Evolutionary conservation across 306 rosid genomes (phyloP).

Genomic region (Medicago truncatula): MtrunA17r5.0-ANR NC_053042.1:15693501-15694000

Average conservation of each 20-base stretch:
- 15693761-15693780: slow-evolving; percentile 55
- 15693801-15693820: slow-evolving; percentile 45
- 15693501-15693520: too few relatives aligned
- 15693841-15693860: slow-evolving; percentile 49
- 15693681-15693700: not conserved
- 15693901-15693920: slow-evolving; percentile 35
- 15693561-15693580: too few relatives aligned
- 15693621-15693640: not conserved
- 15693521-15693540: too few relatives aligned
- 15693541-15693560: too few relatives aligned
- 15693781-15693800: slow-evolving; percentile 59
- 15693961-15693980: slow-evolving; percentile 43
- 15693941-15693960: slow-evolving; percentile 47
- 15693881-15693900: slow-evolving; percentile 48
- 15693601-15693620: not conserved
- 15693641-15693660: not conserved
- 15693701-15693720: slow-evolving; percentile 23
- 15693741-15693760: slow-evolving; percentile 54
- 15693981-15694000: slow-evolving; percentile 41
- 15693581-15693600: too few relatives aligned
- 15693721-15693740: slow-evolving; percentile 50
- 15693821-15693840: slow-evolving; percentile 47
- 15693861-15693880: slow-evolving; percentile 53
- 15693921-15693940: slow-evolving; percentile 45
- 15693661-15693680: not conserved